Evolutionary conservation across 495 filamentous ascomycete genomes (phyloP), one percentile per base, ranked within the genome.

Genomic region (Cercophora samala): DNA sequence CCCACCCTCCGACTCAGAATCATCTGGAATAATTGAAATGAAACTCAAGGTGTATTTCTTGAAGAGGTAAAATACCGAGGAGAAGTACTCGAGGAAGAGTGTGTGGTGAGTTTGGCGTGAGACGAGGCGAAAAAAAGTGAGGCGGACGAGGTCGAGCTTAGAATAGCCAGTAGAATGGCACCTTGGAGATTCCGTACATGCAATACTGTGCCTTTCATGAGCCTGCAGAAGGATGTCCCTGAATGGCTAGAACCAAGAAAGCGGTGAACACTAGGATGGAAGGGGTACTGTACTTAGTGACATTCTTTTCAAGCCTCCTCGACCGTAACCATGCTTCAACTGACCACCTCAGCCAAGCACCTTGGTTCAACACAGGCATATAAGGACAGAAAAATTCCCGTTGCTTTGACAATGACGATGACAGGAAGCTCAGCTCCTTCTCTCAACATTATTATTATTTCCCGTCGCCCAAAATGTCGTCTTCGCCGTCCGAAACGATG

Each of bases 401-500:
- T 51, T 26, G 25, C 59, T 58, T 63, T 4, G 32, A 4, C 17
- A 6, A 5, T 22, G 19, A 56, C 15, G n/a, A 29, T 62, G 13
- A 24, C 22, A 26, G 25, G 23, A 46, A 62, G 54, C 25, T 56
- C 46, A 46, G 55, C 65, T 54, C 66, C 18, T 60, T 64, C 60
- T 46, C 19, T 18, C 24, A 22, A 46, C n/a, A 63, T 19, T 42
- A 24, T 21, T 5, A 37, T n/a, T 24, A 22, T 25, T 59, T 52
- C 18, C 52, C 24, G 25, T 19, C 17, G 15, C 18, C 53, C 58
- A 79, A 66, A 59, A 81, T 81, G 77, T 76, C 79, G 60, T 73
- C 69, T 19, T 78, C 79, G 56, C 71, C 71, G 19, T 77, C 78
- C 15, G 64, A 70, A 59, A 66, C 76, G 59, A 81, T 84, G 78